phyloP scores from a whole-genome alignment of 2,329 filamentous ascomycete species.

The Aspergillus uvarum region DNA sequence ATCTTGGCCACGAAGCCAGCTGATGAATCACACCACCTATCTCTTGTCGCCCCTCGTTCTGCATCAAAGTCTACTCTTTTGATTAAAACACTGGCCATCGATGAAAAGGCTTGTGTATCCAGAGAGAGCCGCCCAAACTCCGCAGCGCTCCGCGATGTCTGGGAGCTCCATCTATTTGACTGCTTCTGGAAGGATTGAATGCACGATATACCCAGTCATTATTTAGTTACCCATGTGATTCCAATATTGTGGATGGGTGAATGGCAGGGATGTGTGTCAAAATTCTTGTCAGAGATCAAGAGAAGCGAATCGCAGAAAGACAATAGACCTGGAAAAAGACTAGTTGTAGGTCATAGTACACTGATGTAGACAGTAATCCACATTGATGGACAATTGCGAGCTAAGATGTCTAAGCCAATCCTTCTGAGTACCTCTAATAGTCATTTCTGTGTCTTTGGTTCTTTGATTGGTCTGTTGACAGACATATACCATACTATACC shows the following conservation, averaged over 20 bases:
- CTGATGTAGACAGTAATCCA: background rate
- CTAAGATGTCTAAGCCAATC: background rate
- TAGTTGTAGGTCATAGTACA: background rate
- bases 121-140: background rate
- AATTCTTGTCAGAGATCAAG: background rate
- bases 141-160: background rate
- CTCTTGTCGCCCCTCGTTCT: background rate
- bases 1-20: background rate
- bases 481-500: too few relatives aligned
- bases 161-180: background rate
- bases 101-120: background rate
- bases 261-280: background rate
- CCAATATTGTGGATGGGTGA: background rate
- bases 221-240: background rate
- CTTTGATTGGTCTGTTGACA: too few relatives aligned
- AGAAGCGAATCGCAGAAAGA: background rate
- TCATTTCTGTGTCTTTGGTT: background rate
- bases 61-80: background rate
- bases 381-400: background rate
- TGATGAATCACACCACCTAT: background rate
- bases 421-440: background rate
- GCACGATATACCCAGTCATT: background rate
- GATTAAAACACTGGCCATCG: background rate
- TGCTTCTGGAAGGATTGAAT: background rate
- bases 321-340: background rate